Percentiles rank a stretch among this genome's conserved stretches.
phyloP scores from a whole-genome alignment of 106 monocot genomes.

The Platanthera zijinensis region DNA sequence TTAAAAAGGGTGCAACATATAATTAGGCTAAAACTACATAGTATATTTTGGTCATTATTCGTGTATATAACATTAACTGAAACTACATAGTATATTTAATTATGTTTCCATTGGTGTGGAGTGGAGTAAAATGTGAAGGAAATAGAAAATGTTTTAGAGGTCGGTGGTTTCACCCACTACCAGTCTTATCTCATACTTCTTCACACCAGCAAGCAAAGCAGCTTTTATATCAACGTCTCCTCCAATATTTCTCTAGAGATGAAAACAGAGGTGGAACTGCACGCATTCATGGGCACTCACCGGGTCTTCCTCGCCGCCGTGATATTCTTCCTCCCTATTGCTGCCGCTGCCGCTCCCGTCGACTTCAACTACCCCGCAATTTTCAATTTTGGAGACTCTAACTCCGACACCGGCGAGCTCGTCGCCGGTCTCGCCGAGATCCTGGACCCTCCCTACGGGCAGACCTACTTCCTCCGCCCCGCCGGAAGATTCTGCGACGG shows the following conservation, averaged over 20 bases:
- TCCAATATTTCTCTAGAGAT: neutral
- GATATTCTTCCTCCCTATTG: neutral
- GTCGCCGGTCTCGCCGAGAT: conserved; percentile 40
- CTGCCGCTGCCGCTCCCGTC: conserved; percentile 14
- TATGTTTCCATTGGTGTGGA: too few species aligned
- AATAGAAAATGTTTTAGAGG: too few species aligned
- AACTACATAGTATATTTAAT: too few species aligned
- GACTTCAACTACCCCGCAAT: conserved; percentile 69
- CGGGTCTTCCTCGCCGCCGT: neutral
- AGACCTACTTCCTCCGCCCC: conserved; percentile 52
- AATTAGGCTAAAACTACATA: too few species aligned
- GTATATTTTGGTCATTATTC: too few species aligned
- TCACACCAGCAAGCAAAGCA: neutral
- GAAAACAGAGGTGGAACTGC: neutral
- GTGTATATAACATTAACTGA: too few species aligned
- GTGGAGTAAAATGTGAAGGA: too few species aligned
- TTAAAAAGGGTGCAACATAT: too few species aligned
- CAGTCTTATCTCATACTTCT: neutral
- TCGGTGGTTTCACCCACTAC: neutral
- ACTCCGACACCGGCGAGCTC: conserved; percentile 77
- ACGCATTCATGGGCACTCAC: neutral
- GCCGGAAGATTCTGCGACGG: conserved; percentile 82
- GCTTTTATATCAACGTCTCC: neutral
- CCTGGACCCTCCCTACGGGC: conserved; percentile 55
- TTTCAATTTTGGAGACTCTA: conserved; percentile 97